Evolutionary conservation across 83 land plant genomes (phyloP).

Genomic region (Diphasiastrum complanatum): DNA sequence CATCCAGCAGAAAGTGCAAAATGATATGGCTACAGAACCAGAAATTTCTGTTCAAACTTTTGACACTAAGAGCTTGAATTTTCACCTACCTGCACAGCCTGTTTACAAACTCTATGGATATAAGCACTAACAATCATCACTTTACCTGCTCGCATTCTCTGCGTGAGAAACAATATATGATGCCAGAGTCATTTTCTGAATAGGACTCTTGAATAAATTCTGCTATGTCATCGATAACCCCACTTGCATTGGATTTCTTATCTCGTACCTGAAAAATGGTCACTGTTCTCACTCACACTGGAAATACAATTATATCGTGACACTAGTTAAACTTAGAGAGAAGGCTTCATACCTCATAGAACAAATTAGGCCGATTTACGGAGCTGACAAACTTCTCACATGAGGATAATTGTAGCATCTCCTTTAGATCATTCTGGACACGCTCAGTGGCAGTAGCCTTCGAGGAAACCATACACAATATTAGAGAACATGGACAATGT

Average conservation of each 20-base stretch:
- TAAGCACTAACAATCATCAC: too few species aligned
- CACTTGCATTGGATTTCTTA: slow-evolving; percentile 64
- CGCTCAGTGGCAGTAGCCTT: slow-evolving; percentile 97
- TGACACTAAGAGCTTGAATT: too few species aligned
- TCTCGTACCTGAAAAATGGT: slow-evolving; percentile 52
- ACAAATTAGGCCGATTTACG: slow-evolving; percentile 92
- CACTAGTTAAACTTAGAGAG: neutral
- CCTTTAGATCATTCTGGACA: slow-evolving; percentile 83
- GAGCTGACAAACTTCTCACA: slow-evolving; percentile 87
- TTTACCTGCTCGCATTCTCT: slow-evolving; percentile 99
- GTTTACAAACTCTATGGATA: too few species aligned
- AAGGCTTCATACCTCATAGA: slow-evolving; percentile 61
- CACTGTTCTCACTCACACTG: neutral
- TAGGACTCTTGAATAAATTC: slow-evolving; percentile 59
- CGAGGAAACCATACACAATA: slow-evolving; percentile 6
- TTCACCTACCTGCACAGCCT: too few species aligned
- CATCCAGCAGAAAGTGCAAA: neutral
- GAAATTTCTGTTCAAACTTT: too few species aligned
- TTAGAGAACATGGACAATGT: neutral
- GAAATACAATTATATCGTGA: neutral
- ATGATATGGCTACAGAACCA: neutral
- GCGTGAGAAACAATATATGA: slow-evolving; percentile 90
- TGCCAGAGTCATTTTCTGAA: slow-evolving; percentile 81
- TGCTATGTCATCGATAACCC: slow-evolving; percentile 73
- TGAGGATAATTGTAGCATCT: slow-evolving; percentile 77